Conservation (phyloP, 1,284 basidiomycete genomes). For the Ganoderma boninense region DNA sequence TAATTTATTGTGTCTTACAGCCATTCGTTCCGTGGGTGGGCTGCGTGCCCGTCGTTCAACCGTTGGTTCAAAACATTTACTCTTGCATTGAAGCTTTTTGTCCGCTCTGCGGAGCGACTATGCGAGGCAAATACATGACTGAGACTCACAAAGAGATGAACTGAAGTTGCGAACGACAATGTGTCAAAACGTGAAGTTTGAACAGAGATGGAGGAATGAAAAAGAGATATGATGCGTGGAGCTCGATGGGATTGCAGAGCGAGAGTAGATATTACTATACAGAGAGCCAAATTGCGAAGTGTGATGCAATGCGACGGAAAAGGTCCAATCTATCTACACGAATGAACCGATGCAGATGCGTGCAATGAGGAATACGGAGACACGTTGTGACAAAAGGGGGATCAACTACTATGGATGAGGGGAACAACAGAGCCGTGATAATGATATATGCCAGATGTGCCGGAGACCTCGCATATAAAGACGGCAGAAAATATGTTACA, state of each 20-base stretch:
- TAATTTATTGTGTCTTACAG: conserved; percentile 13
- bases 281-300: conserved; percentile 16
- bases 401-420: conserved; percentile 8
- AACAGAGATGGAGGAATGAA: not conserved
- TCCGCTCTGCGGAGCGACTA: conserved; percentile 43
- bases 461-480: conserved; percentile 35
- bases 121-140: conserved; percentile 28
- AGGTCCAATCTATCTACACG: conserved; percentile 32
- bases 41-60: conserved; percentile 1
- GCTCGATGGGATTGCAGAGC: conserved; percentile 4
- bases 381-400: conserved; percentile 15
- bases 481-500: conserved; percentile 17
- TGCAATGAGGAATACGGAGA: not conserved
- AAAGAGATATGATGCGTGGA: not conserved
- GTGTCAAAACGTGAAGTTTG: not conserved
- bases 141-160: conserved; percentile 24
- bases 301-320: conserved; percentile 29
- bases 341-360: conserved; percentile 20
- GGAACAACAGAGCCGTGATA: conserved; percentile 25
- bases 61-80: conserved; percentile 14
- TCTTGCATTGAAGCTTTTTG: conserved; percentile 25
- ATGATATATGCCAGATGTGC: conserved; percentile 35
- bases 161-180: conserved; percentile 8
- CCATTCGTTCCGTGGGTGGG: not conserved
- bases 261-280: conserved; percentile 26